Conservation (phyloP, 2,329 filamentous ascomycete species). For the Sporothrix variecibatus region DNA sequence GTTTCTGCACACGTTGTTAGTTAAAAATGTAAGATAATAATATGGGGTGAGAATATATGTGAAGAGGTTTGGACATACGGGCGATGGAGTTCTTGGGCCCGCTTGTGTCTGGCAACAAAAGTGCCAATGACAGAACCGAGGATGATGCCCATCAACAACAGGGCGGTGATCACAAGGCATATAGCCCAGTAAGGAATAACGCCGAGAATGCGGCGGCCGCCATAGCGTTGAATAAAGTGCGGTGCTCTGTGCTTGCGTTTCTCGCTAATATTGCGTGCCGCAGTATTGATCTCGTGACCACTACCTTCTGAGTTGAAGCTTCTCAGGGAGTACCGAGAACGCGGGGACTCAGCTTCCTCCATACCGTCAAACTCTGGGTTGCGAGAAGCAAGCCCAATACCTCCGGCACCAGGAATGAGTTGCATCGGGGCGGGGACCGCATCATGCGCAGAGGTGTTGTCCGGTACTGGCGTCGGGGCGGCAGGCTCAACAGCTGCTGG, state of each 20-base stretch:
- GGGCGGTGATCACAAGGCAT: slow-evolving; percentile 49
- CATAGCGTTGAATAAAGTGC: slow-evolving; percentile 54
- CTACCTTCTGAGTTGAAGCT: slow-evolving; percentile 55
- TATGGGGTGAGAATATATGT: too few species aligned
- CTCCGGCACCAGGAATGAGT: slow-evolving; percentile 58
- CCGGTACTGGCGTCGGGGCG: neutral
- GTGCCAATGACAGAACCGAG: slow-evolving; percentile 60
- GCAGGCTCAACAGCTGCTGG: slow-evolving; percentile 6
- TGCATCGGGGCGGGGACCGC: neutral
- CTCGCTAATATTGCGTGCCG: slow-evolving; percentile 49
- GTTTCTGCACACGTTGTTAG: neutral
- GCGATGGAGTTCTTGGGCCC: slow-evolving; percentile 30
- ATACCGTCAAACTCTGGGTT: slow-evolving; percentile 64
- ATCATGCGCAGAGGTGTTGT: neutral
- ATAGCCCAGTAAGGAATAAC: slow-evolving; percentile 65
- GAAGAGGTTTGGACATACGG: neutral
- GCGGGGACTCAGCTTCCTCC: slow-evolving; percentile 55
- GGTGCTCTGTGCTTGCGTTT: slow-evolving; percentile 50
- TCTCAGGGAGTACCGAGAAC: slow-evolving; percentile 53
- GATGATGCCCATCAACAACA: slow-evolving; percentile 57
- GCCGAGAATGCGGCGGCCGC: slow-evolving; percentile 58
- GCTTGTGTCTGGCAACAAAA: slow-evolving; percentile 42
- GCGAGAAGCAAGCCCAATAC: slow-evolving; percentile 60
- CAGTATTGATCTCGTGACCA: slow-evolving; percentile 57
- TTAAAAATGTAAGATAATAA: neutral